A percentile compares a stretch with the other conserved stretches of the same genome.
Evolutionary conservation across 2,329 filamentous ascomycete genomes (phyloP).

Genomic region (Knufia petricola): DNA sequence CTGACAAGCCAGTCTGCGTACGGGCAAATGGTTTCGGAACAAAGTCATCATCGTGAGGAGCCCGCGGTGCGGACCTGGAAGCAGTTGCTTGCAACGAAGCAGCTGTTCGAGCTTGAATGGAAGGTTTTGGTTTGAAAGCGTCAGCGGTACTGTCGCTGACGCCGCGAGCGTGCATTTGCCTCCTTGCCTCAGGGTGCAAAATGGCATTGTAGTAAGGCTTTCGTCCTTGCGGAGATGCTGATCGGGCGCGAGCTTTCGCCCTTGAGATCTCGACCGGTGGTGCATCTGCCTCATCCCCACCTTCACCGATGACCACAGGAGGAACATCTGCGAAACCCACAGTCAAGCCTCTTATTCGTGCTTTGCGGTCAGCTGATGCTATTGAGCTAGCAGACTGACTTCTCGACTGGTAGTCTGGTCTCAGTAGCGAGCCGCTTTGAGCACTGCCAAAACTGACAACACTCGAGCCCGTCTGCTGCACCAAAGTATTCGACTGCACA

Average conservation of each 20-base stretch:
- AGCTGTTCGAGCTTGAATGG: background rate
- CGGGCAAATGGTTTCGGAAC: constrained; percentile 7
- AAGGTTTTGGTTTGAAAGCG: constrained; percentile 4
- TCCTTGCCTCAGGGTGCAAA: constrained; percentile 4
- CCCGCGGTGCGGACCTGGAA: background rate
- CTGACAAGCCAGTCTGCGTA: background rate
- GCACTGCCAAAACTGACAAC: background rate
- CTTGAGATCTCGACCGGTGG: constrained; percentile 61
- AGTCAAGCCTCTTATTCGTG: constrained; percentile 55
- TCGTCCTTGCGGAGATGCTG: constrained; percentile 16
- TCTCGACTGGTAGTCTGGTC: constrained; percentile 15
- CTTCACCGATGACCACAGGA: constrained; percentile 80
- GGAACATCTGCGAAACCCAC: constrained; percentile 65
- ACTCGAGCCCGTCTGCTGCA: background rate
- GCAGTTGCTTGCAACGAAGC: background rate
- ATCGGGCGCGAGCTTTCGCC: constrained; percentile 19
- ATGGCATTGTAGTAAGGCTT: constrained; percentile 3
- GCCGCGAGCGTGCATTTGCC: constrained; percentile 6
- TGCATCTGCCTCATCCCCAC: constrained; percentile 73
- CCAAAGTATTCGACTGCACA: constrained; percentile 14
- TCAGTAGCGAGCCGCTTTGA: constrained; percentile 12
- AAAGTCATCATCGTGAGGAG: background rate
- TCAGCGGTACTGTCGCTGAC: constrained; percentile 6
- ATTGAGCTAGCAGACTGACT: constrained; percentile 23
- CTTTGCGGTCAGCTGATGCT: constrained; percentile 27